A percentile compares a stretch with the other conserved stretches of the same genome.
phyloP scores from a whole-genome alignment of 495 filamentous ascomycete genomes.

The Penicillium fimorum region DNA sequence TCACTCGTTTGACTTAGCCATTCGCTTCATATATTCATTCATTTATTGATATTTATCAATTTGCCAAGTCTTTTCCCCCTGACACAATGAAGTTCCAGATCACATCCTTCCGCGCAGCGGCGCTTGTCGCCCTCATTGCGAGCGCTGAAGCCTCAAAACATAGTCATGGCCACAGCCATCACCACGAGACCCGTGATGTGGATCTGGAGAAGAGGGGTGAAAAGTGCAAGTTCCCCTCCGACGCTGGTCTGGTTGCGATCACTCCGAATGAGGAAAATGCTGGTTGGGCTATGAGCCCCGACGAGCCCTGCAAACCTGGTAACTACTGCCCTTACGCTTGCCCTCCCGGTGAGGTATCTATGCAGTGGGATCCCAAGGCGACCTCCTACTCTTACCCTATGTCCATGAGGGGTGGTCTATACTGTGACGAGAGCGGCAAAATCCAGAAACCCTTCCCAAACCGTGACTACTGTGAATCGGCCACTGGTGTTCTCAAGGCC shows the following conservation, averaged over 20 bases:
- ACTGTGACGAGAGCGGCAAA: conserved; percentile 65
- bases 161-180: conserved; percentile 35
- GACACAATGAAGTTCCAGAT: conserved; percentile 40
- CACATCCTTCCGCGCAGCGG: conserved; percentile 25
- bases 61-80: conserved; percentile 5
- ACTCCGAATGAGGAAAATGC: conserved; percentile 64
- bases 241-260: conserved; percentile 67
- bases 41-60: conserved; percentile 1
- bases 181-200: conserved; percentile 26
- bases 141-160: conserved; percentile 42
- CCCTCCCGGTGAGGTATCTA: conserved; percentile 70
- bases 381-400: conserved; percentile 66
- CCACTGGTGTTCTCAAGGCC: conserved; percentile 61
- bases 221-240: conserved; percentile 62
- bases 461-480: conserved; percentile 69
- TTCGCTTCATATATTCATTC: conserved; percentile 23
- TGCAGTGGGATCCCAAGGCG: conserved; percentile 73
- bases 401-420: conserved; percentile 78
- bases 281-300: conserved; percentile 81
- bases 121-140: conserved; percentile 63
- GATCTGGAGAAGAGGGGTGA: conserved; percentile 44
- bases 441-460: conserved; percentile 70
- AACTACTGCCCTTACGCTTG: conserved; percentile 80
- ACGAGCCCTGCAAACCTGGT: conserved; percentile 67
- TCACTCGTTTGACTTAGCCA: conserved; percentile 26